Evolutionary conservation across 208 protist genomes (phyloP).

Genomic region (Naegleria lovaniensis): DNA sequence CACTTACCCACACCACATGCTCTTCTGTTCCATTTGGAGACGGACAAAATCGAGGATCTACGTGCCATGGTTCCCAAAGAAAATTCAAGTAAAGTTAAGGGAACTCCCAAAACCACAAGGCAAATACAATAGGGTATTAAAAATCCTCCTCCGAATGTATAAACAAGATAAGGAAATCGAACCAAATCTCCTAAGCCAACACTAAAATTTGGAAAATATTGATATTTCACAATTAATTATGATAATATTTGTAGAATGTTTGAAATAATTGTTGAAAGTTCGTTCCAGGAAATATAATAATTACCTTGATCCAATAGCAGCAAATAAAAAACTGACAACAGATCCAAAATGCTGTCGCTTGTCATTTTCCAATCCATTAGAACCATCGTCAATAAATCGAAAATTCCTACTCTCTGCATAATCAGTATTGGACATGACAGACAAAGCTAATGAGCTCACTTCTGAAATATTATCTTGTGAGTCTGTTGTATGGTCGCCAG

Average conservation of each 20-base stretch:
- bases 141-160: not conserved
- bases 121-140: not conserved
- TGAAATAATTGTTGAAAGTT: too few species aligned
- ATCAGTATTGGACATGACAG: not conserved
- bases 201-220: not conserved
- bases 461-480: not conserved
- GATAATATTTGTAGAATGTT: too few species aligned
- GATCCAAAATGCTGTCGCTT: not conserved
- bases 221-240: too few species aligned
- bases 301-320: not conserved
- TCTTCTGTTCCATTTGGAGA: not conserved
- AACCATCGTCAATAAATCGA: not conserved
- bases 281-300: too few species aligned
- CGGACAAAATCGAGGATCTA: not conserved
- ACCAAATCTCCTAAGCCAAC: conserved; percentile 11
- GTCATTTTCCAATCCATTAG: not conserved
- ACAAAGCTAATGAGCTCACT: not conserved
- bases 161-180: conserved; percentile 10
- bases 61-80: not conserved
- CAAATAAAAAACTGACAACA: not conserved
- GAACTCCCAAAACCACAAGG: not conserved
- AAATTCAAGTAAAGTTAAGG: not conserved
- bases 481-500: not conserved
- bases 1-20: not conserved
- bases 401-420: not conserved